A percentile compares a stretch with the other conserved stretches of the same genome.
Evolutionary conservation across 2,329 filamentous ascomycete genomes (phyloP).

Genomic region (Aspergillus nomiae): DNA sequence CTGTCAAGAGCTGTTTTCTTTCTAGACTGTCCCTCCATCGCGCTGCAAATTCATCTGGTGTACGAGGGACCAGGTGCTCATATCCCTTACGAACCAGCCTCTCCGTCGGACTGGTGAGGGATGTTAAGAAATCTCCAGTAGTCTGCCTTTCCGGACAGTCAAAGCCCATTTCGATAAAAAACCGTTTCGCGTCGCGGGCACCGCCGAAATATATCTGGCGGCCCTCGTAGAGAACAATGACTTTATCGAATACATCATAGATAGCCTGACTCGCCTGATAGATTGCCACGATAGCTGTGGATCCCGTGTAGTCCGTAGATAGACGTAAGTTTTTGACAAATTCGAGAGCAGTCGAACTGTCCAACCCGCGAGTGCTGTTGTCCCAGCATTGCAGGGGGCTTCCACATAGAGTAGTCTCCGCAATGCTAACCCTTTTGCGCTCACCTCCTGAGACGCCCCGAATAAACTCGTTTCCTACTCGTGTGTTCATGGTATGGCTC

Average conservation of each 20-base stretch:
- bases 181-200: conserved; percentile 59
- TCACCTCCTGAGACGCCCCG: conserved; percentile 63
- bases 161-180: conserved; percentile 71
- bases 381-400: conserved; percentile 50
- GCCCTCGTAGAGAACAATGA: conserved; percentile 70
- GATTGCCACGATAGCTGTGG: conserved; percentile 54
- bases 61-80: conserved; percentile 65
- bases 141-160: conserved; percentile 67
- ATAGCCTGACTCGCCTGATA: conserved; percentile 52
- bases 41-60: conserved; percentile 67
- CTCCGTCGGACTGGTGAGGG: conserved; percentile 65
- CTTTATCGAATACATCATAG: conserved; percentile 68
- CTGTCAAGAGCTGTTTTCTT: conserved; percentile 40
- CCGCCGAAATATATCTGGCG: conserved; percentile 74
- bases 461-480: conserved; percentile 56
- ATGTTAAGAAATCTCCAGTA: conserved; percentile 69
- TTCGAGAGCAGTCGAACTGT: conserved; percentile 57
- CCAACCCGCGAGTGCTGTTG: conserved; percentile 51
- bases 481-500: conserved; percentile 54
- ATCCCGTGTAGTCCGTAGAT: conserved; percentile 50
- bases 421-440: conserved; percentile 61
- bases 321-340: conserved; percentile 54
- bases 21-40: conserved; percentile 57
- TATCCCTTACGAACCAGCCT: conserved; percentile 58
- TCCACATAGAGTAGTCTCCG: conserved; percentile 53